A percentile compares a stretch with the other conserved stretches of the same genome.
Conservation (phyloP, 306 rosid species). For the Casuarina cunninghamiana region DNA sequence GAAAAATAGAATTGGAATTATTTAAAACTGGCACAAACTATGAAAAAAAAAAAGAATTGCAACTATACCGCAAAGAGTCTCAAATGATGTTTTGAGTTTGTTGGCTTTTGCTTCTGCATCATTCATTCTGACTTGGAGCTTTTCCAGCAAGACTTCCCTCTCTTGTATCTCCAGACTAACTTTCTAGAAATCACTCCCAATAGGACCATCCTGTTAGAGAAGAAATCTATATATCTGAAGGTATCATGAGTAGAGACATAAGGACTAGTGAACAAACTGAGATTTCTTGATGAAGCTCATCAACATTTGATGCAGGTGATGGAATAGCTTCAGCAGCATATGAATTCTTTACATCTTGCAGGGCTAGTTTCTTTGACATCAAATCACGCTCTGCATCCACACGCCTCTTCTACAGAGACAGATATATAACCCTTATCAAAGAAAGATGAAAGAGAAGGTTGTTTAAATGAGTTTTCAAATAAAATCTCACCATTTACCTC, state of each 20-base stretch:
- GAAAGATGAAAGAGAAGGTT: neutral
- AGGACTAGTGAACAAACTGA: conserved; percentile 52
- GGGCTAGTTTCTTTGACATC: conserved; percentile 48
- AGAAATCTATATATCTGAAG: neutral
- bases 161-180: conserved; percentile 44
- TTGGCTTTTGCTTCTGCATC: conserved; percentile 58
- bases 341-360: conserved; percentile 46
- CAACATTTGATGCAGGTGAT: conserved; percentile 57
- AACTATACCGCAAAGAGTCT: conserved; percentile 64
- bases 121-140: conserved; percentile 36
- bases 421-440: conserved; percentile 5
- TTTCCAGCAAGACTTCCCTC: conserved; percentile 40
- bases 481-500: too few species aligned
- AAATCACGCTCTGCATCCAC: conserved; percentile 36
- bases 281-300: conserved; percentile 69
- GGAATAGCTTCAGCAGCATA: conserved; percentile 50
- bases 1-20: conserved; percentile 14
- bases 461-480: too few species aligned
- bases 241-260: neutral
- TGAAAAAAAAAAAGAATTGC: conserved; percentile 18
- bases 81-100: conserved; percentile 59
- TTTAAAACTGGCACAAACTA: conserved; percentile 22
- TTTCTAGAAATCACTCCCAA: conserved; percentile 49
- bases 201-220: conserved; percentile 19
- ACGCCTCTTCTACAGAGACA: conserved; percentile 50